phyloP scores from a whole-genome alignment of 768 basidiomycete species.

The Royoungia palumana region DNA sequence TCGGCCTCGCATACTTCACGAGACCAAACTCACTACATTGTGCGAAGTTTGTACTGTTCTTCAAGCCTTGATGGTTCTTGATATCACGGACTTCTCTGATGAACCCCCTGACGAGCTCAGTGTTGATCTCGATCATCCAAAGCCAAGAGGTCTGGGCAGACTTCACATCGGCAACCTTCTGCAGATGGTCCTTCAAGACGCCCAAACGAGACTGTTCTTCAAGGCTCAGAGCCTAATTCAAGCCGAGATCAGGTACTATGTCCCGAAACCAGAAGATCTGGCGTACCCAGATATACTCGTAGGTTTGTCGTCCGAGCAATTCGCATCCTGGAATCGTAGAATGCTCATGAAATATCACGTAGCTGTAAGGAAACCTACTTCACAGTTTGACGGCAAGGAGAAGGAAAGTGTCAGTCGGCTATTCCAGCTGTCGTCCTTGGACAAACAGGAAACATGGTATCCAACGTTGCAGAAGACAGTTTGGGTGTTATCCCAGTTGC shows the following conservation, averaged over 20 bases:
- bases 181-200: slow-evolving; percentile 91
- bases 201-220: slow-evolving; percentile 94
- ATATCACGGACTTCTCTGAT: slow-evolving; percentile 47
- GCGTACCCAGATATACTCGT: slow-evolving; percentile 83
- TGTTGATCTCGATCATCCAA: slow-evolving; percentile 37
- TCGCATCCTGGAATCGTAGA: neutral
- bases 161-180: slow-evolving; percentile 81
- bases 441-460: slow-evolving; percentile 86
- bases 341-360: slow-evolving; percentile 4
- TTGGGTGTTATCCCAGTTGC: slow-evolving; percentile 87
- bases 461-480: slow-evolving; percentile 85
- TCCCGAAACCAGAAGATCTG: slow-evolving; percentile 73
- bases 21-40: slow-evolving; percentile 79
- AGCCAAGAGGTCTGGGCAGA: slow-evolving; percentile 44
- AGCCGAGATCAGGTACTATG: slow-evolving; percentile 81
- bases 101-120: slow-evolving; percentile 33
- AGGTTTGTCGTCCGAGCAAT: slow-evolving; percentile 40
- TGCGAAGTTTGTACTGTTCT: slow-evolving; percentile 96
- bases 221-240: slow-evolving; percentile 92
- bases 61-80: slow-evolving; percentile 93
- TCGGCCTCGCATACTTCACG: slow-evolving; percentile 92
- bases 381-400: slow-evolving; percentile 51
- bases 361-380: slow-evolving; percentile 46
- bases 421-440: slow-evolving; percentile 66
- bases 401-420: slow-evolving; percentile 68